A percentile compares a stretch with the other conserved stretches of the same genome.
phyloP scores from a whole-genome alignment of 768 basidiomycete species.

The Collybiopsis luxurians region DNA sequence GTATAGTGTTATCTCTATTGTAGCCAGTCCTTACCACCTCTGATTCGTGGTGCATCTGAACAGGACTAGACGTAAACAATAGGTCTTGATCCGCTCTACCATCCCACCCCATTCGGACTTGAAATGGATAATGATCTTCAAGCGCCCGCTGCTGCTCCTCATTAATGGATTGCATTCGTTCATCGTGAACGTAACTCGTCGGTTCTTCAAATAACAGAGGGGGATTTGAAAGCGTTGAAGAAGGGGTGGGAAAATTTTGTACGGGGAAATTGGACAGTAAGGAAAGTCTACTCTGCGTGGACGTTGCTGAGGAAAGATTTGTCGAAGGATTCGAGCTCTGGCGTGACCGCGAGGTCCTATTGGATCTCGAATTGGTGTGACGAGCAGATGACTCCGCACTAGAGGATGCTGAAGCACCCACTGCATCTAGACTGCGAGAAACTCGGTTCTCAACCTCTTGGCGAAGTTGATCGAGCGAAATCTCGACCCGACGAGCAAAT shows the following conservation, averaged over 20 bases:
- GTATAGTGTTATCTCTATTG: conserved; percentile 3
- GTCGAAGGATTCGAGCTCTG: conserved; percentile 22
- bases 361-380: neutral
- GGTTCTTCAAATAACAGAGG: conserved; percentile 42
- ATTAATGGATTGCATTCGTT: neutral
- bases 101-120: neutral
- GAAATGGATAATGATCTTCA: neutral
- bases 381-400: conserved; percentile 3
- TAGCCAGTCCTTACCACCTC: neutral
- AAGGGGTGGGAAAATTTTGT: conserved; percentile 35
- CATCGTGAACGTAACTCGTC: conserved; percentile 25
- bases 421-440: conserved; percentile 18
- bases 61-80: conserved; percentile 1
- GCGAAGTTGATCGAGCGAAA: conserved; percentile 9
- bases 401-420: neutral
- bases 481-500: conserved; percentile 3
- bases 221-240: conserved; percentile 25
- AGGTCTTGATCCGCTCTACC: neutral
- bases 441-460: conserved; percentile 12
- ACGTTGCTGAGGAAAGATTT: conserved; percentile 17
- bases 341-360: conserved; percentile 8
- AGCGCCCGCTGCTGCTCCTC: neutral
- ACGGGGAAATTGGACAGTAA: conserved; percentile 39
- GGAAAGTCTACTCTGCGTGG: conserved; percentile 25
- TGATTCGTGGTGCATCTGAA: neutral